Evolutionary conservation across 306 rosid genomes (phyloP).

Genomic region (Adenanthera pavonina): DNA sequence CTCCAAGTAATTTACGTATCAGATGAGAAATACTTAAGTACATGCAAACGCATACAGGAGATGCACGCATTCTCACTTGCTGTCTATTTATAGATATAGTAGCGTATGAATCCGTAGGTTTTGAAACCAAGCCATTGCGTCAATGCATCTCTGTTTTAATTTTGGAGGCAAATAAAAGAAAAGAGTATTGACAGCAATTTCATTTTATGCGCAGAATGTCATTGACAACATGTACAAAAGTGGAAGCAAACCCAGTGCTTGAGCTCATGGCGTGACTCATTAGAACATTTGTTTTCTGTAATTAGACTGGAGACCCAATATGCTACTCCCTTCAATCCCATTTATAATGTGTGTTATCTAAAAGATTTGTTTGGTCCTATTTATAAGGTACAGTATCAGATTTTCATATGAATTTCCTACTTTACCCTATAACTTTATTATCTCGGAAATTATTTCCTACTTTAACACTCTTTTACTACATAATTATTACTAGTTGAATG

Average conservation of each 20-base stretch:
- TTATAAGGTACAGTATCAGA: too few species aligned
- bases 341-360: too few species aligned
- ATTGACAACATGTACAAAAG: conserved; percentile 83
- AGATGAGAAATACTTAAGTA: not conserved
- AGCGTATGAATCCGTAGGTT: not conserved
- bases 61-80: too few species aligned
- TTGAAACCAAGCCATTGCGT: not conserved
- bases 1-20: not conserved
- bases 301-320: not conserved
- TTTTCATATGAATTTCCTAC: too few species aligned
- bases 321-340: too few species aligned
- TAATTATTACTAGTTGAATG: too few species aligned
- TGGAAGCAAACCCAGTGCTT: conserved; percentile 57
- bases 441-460: too few species aligned
- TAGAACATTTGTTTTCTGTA: conserved; percentile 23
- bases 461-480: too few species aligned
- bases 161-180: conserved; percentile 3
- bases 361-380: too few species aligned
- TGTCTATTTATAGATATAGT: not conserved
- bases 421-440: too few species aligned
- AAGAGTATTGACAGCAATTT: conserved; percentile 34
- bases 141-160: not conserved
- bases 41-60: not conserved
- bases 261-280: conserved; percentile 14
- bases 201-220: conserved; percentile 50